Conservation (phyloP, 345 rosid species). For the Lumnitzera littorea region DNA sequence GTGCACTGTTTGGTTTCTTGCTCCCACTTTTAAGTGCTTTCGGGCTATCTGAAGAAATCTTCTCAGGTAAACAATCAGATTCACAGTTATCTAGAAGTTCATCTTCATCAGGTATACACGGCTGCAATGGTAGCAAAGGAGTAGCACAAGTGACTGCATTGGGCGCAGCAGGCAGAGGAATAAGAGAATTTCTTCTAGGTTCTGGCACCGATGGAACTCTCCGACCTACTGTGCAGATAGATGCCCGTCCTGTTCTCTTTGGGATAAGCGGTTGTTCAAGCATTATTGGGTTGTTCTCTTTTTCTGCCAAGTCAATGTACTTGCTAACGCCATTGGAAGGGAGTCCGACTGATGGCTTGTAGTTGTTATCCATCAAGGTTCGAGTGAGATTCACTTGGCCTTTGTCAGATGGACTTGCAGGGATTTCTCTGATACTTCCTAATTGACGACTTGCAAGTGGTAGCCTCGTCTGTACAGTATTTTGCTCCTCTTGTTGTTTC, state of each 20-base stretch:
- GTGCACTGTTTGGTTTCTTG: conserved; percentile 43
- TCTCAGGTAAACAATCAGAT: conserved; percentile 28
- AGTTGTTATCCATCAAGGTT: conserved; percentile 31
- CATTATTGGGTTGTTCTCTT: conserved; percentile 78
- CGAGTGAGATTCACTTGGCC: conserved; percentile 30
- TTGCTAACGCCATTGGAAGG: conserved; percentile 27
- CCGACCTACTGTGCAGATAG: conserved; percentile 42
- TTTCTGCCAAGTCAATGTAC: conserved; percentile 44
- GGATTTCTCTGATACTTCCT: conserved; percentile 34
- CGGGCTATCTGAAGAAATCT: conserved; percentile 47
- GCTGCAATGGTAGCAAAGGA: conserved; percentile 20
- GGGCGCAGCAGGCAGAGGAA: conserved; percentile 45
- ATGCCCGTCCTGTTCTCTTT: conserved; percentile 68
- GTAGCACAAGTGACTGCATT: conserved; percentile 18
- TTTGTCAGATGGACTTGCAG: conserved; percentile 16
- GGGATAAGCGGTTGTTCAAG: conserved; percentile 45
- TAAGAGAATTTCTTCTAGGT: conserved; percentile 71
- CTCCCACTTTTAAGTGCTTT: conserved; percentile 33
- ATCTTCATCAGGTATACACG: conserved; percentile 17
- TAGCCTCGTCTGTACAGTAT: conserved; percentile 31
- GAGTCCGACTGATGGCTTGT: conserved; percentile 28
- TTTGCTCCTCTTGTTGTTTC: conserved; percentile 52
- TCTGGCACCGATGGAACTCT: conserved; percentile 34
- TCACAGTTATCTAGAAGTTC: conserved; percentile 32
- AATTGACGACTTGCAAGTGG: conserved; percentile 42